Base-by-base conservation (phyloP, 139 green algal genomes). In the Chlamydomonas sphaeroides region DNA sequence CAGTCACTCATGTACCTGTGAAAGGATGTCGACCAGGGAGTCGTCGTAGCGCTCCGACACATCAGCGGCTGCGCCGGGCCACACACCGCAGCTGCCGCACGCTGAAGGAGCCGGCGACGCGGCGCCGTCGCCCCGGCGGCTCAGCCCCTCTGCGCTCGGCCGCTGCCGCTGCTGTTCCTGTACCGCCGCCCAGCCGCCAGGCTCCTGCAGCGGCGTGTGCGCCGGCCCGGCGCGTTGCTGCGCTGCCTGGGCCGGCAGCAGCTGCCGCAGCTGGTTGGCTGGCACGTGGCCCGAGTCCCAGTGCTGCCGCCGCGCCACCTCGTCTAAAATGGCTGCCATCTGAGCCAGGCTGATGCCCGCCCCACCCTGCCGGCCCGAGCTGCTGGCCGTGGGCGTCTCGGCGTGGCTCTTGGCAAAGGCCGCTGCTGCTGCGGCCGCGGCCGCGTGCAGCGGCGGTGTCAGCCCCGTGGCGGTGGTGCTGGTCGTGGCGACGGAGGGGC, bases 21-120 rank as follows among this genome's bases (percentile, higher is more conserved):
- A 66, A 18, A 90, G 49, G 28, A 90, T 45, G 59, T 90, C 86
- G 45, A 90, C 80, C 26, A 90, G 62, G 0, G 86, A 88, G 14
- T 88, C 86, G n/a, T 90, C 86, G 62, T 88, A 90, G 5, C 63
- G 65, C 17, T 86, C 42, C 36, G 79, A 38, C 23, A 89, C 39
- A 33, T n/a, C n/a, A n/a, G n/a, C n/a, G n/a, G n/a, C n/a, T n/a
- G n/a, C n/a, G n/a, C n/a, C n/a, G n/a, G n/a, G n/a, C n/a, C n/a
- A n/a, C n/a, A n/a, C n/a, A n/a, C n/a, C 80, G 56, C 15, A 56
- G 80, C 48, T 65, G 39, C 45, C 72, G 61, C 65, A 25, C 32
- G 65, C 23, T 2, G 42, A 77, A 17, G n/a, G 6, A 21, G 57
- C 51, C 33, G 48, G 26, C n/a, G 53, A 39, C 59, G 41, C 30